These are phyloP conservation scores for Arthrobotrys megalospora DNA, from an alignment of 2,329 filamentous ascomycete species.

Conservation along the genomic window DNA sequence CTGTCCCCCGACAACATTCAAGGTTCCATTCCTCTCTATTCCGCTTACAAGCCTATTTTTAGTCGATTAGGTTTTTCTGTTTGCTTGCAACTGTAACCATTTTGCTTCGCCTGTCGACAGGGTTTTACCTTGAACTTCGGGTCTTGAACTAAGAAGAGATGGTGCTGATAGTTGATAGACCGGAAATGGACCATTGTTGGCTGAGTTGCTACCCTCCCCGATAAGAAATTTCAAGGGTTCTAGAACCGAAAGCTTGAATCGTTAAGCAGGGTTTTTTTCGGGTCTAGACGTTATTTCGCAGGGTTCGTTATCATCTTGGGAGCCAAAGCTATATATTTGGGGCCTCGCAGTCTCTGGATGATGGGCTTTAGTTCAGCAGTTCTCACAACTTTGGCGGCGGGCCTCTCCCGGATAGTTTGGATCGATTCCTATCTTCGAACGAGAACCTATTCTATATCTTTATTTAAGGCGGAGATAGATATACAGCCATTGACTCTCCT, in stretches of 20 bases:
- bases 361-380: no score
- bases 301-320: constrained; percentile 10
- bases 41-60: constrained; percentile 53
- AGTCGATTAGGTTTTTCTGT: constrained; percentile 15
- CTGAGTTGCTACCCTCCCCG: background rate
- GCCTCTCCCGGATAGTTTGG: background rate
- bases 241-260: constrained; percentile 45
- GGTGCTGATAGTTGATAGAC: constrained; percentile 4
- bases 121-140: constrained; percentile 28
- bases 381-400: no score
- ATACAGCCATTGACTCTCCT: no score
- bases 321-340: constrained; percentile 26
- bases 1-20: constrained; percentile 21
- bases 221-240: constrained; percentile 13
- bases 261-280: no score
- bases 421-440: background rate
- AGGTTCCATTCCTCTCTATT: background rate
- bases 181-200: constrained; percentile 31
- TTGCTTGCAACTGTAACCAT: background rate
- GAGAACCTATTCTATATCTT: background rate
- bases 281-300: constrained; percentile 4
- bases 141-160: constrained; percentile 17
- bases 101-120: constrained; percentile 31
- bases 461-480: background rate
- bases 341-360: background rate